Base-by-base conservation (phyloP, 768 basidiomycete species). In the Lactifluus hygrophoroides region DNA sequence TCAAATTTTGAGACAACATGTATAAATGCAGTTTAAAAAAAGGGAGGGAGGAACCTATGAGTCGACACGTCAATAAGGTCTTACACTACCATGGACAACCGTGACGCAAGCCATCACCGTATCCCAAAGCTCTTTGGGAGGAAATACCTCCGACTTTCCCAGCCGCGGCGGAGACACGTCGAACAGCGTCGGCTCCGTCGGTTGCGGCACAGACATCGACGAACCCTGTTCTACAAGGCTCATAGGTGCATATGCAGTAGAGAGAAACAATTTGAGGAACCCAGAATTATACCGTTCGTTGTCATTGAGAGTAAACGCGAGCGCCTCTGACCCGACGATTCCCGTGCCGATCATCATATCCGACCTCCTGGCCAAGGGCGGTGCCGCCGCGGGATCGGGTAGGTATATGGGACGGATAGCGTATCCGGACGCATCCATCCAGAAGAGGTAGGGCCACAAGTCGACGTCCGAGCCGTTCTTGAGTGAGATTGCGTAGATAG, bases 371-470 rank as follows among this genome's bases (percentile, higher is more conserved):
- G 69, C 74, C 42, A 84, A 74, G 16, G 81, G 81, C 7, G 82
- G 71, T 17, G 67, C 49, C 21, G 66, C 49, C 34, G 70, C 69
- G 10, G 73, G 69, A 45, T 72, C 74, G 5, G 83, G 79, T 48
- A 78, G 77, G 67, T 82, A 81, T n/a, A 83, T 68, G 55, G 81
- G 73, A 54, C 75, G 77, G 60, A 81, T 80, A 51, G 73, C 74
- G 58, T 82, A 78, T 40, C 73, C 77, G 54, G 74, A 76, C 2
- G 80, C 76, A 64, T 84, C 81, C 79, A 85, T 80, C 66, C 80
- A 82, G 1, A 76, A 76, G 34, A 85, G 73, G 66, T 82, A 83
- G 32, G 83, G 81, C 83, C 82, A 85, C 28, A 85, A 75, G 66
- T 81, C 77, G 56, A 68, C 62, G 61, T 76, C 73, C 1, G 82